phyloP scores from a whole-genome alignment of 225 moss, liverwort and hornwort genomes.

The Pseudisothecium myosuroides region DNA sequence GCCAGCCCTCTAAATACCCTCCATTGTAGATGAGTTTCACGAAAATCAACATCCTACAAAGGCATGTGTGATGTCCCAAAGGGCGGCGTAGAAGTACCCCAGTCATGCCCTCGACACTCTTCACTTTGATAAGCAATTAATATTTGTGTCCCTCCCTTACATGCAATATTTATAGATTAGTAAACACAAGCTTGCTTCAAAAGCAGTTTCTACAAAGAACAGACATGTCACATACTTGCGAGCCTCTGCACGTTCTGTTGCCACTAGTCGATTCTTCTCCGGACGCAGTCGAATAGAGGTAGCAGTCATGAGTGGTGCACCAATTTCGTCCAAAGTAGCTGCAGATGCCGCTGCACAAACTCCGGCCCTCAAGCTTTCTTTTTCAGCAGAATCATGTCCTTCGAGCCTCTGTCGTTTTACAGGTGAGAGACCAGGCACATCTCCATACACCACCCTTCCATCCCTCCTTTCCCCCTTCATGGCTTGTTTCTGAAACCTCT shows the following conservation, averaged over 20 bases:
- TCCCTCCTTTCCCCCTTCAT: conserved; percentile 48
- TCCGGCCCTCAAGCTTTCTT: conserved; percentile 46
- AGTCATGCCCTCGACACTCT: background rate
- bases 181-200: background rate
- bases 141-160: background rate
- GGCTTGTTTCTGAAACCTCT: conserved; percentile 25
- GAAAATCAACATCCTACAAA: background rate
- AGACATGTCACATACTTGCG: conserved; percentile 26
- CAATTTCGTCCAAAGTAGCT: conserved; percentile 54
- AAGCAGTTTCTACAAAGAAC: background rate
- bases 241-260: conserved; percentile 60
- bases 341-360: conserved; percentile 85
- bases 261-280: conserved; percentile 40
- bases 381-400: conserved; percentile 51
- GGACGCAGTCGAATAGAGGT: conserved; percentile 30
- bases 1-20: background rate
- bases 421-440: conserved; percentile 22
- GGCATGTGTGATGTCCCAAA: background rate
- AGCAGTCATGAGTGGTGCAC: conserved; percentile 37
- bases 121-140: background rate
- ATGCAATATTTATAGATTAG: background rate
- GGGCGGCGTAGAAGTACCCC: background rate
- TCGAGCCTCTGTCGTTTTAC: conserved; percentile 76
- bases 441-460: conserved; percentile 13
- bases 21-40: background rate